phyloP scores from a whole-genome alignment of 345 rosid genomes.

The Citrus trifoliata region DNA sequence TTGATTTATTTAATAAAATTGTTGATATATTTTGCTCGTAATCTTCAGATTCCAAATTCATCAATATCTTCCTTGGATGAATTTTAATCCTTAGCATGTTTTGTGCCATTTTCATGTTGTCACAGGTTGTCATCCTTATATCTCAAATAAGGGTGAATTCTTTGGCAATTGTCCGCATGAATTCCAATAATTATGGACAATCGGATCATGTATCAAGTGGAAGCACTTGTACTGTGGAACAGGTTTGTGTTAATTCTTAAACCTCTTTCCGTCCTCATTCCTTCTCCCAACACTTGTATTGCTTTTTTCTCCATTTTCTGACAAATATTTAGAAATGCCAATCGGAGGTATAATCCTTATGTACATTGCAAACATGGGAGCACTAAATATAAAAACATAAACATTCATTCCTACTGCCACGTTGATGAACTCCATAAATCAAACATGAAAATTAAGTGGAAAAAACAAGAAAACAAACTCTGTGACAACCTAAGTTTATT shows the following conservation, averaged over 20 bases:
- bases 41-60: neutral
- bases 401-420: neutral
- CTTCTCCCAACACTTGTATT: neutral
- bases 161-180: conserved; percentile 72
- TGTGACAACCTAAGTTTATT: neutral
- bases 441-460: neutral
- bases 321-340: neutral
- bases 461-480: neutral
- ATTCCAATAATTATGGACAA: conserved; percentile 36
- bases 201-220: conserved; percentile 32
- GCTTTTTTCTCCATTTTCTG: too few species aligned
- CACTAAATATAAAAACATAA: neutral
- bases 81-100: neutral
- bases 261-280: neutral
- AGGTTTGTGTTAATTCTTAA: conserved; percentile 40
- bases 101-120: conserved; percentile 18
- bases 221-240: conserved; percentile 58
- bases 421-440: neutral
- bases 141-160: conserved; percentile 81
- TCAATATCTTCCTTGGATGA: neutral
- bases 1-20: neutral
- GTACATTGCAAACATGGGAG: neutral
- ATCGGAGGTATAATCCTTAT: neutral
- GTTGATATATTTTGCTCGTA: neutral
- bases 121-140: conserved; percentile 62